A percentile compares a stretch with the other conserved stretches of the same genome.
These are phyloP conservation scores for Lasiodiplodia theobromae DNA, from an alignment of 2,329 filamentous ascomycete genomes.

Conservation along the genomic window DNA sequence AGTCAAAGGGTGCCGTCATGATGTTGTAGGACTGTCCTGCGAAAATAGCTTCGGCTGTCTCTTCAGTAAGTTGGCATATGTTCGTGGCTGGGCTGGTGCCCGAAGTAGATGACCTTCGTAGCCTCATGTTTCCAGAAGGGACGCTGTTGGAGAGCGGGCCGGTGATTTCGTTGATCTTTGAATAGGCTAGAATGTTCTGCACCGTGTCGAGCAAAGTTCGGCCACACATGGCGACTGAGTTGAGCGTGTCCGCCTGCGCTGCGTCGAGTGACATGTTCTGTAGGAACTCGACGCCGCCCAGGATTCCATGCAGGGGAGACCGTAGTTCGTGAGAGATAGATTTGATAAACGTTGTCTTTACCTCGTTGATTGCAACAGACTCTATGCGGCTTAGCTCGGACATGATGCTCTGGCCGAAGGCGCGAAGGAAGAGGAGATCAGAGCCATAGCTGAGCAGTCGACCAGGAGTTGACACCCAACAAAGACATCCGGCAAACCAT, in stretches of 20 bases:
- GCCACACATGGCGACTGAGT: slow-evolving; percentile 48
- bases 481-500: slow-evolving; percentile 47
- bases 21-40: slow-evolving; percentile 12
- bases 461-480: slow-evolving; percentile 47
- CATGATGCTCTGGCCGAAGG: slow-evolving; percentile 47
- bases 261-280: slow-evolving; percentile 30
- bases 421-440: slow-evolving; percentile 46
- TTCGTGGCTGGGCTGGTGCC: slow-evolving; percentile 34
- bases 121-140: not conserved
- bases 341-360: slow-evolving; percentile 43
- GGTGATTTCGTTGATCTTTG: slow-evolving; percentile 45
- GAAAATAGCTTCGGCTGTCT: slow-evolving; percentile 44
- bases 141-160: slow-evolving; percentile 10
- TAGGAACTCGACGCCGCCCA: slow-evolving; percentile 24
- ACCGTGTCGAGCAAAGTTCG: slow-evolving; percentile 52
- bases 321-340: slow-evolving; percentile 49
- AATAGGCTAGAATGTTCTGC: slow-evolving; percentile 40
- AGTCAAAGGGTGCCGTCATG: not conserved
- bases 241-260: not conserved
- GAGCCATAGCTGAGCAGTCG: slow-evolving; percentile 46
- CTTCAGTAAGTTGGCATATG: slow-evolving; percentile 44
- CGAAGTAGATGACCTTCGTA: not conserved
- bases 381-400: slow-evolving; percentile 24
- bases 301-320: slow-evolving; percentile 7
- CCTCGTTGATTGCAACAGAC: not conserved